These are phyloP conservation scores for Aspergillus udagawae DNA, from an alignment of 2,329 filamentous ascomycete genomes.

Conservation along the genomic window DNA sequence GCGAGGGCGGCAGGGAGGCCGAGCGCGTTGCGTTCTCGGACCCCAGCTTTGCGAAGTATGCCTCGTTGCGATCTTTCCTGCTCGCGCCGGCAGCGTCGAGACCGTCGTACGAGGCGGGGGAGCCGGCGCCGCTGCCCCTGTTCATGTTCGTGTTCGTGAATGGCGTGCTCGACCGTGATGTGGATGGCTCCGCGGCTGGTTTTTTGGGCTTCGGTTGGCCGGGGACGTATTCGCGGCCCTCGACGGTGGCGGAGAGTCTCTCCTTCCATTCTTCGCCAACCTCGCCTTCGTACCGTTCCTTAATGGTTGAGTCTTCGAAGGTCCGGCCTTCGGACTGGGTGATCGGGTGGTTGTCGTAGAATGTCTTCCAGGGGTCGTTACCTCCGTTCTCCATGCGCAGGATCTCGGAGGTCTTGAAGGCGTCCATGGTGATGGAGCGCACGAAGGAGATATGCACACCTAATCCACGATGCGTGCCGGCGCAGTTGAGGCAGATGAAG, in stretches of 20 bases:
- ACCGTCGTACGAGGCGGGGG: conserved; percentile 23
- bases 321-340: conserved; percentile 64
- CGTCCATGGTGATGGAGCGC: conserved; percentile 96
- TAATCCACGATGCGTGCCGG: conserved; percentile 87
- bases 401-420: conserved; percentile 90
- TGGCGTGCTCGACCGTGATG: conserved; percentile 27
- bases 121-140: conserved; percentile 13
- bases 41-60: conserved; percentile 84
- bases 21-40: conserved; percentile 74
- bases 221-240: conserved; percentile 79
- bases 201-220: conserved; percentile 54
- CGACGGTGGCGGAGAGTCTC: conserved; percentile 78
- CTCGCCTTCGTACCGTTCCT: conserved; percentile 84
- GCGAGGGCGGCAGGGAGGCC: conserved; percentile 72
- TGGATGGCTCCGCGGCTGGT: conserved; percentile 29
- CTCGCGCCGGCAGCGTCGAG: conserved; percentile 36
- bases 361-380: conserved; percentile 80
- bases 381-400: conserved; percentile 90
- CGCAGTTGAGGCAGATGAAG: conserved; percentile 97
- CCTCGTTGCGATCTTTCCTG: conserved; percentile 68
- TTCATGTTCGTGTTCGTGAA: conserved; percentile 14
- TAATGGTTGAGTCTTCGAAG: conserved; percentile 85
- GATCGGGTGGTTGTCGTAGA: conserved; percentile 72
- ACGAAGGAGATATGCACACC: conserved; percentile 99
- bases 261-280: conserved; percentile 96